Conservation (phyloP, 495 filamentous ascomycete genomes). For the Parachaetomium inaequale region DNA sequence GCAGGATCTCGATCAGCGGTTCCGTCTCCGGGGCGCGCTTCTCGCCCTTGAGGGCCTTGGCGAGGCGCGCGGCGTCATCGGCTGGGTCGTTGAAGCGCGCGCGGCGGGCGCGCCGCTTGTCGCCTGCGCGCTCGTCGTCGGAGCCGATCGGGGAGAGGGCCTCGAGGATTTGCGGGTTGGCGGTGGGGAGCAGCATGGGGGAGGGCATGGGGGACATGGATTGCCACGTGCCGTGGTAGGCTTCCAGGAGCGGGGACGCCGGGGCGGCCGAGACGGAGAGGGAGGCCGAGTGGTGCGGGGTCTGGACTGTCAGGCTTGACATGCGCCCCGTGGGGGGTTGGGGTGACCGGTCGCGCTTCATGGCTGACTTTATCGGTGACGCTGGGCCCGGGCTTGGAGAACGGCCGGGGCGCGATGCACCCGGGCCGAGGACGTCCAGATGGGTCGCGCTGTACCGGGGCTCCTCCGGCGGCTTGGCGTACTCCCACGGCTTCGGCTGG, state of each 20-base stretch:
- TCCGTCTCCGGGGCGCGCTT: conserved; percentile 62
- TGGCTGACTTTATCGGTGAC: conserved; percentile 31
- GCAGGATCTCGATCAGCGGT: conserved; percentile 77
- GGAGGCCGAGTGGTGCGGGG: conserved; percentile 37
- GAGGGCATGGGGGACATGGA: conserved; percentile 93
- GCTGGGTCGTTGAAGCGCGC: conserved; percentile 72
- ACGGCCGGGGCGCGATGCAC: conserved; percentile 29
- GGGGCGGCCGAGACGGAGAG: conserved; percentile 57
- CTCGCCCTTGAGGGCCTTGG: conserved; percentile 67
- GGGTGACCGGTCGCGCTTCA: conserved; percentile 44
- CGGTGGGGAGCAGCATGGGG: conserved; percentile 52
- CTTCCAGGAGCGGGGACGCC: conserved; percentile 80
- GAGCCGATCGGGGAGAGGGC: conserved; percentile 43
- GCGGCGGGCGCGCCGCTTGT: conserved; percentile 49
- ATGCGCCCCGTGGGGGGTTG: conserved; percentile 48
- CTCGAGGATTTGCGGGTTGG: conserved; percentile 33
- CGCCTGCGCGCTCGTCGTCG: conserved; percentile 37
- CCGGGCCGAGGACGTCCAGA: conserved; percentile 19
- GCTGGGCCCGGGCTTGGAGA: conserved; percentile 26
- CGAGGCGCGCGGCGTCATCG: conserved; percentile 70
- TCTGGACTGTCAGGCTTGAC: conserved; percentile 44
- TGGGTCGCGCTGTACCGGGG: conserved; percentile 37
- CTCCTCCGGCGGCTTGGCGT: conserved; percentile 49
- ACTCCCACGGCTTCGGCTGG: conserved; percentile 48
- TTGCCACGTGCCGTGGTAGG: conserved; percentile 93